These are phyloP conservation scores for Verticillium isaacii DNA, from an alignment of 2,329 filamentous ascomycete species.

Conservation along the genomic window DNA sequence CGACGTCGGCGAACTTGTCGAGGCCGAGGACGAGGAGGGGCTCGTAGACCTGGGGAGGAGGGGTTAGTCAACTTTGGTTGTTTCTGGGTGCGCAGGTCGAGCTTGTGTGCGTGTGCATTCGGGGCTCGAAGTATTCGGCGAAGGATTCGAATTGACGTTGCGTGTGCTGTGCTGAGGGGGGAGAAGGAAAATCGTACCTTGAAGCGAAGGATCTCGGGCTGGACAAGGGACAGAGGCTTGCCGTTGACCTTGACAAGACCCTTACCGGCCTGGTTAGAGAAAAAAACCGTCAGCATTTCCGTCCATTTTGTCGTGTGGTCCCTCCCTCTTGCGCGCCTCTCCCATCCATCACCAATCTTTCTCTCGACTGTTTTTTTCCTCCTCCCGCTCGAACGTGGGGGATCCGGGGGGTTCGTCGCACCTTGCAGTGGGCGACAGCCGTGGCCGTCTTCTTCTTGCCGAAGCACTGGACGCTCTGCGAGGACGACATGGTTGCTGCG, in stretches of 20 bases:
- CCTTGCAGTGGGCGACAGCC: slow-evolving; percentile 90
- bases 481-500: slow-evolving; percentile 65
- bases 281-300: slow-evolving; percentile 22
- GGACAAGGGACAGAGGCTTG: slow-evolving; percentile 86
- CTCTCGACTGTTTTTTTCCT: neutral
- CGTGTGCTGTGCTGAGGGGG: neutral
- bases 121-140: neutral
- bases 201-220: slow-evolving; percentile 96
- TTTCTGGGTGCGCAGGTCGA: no score
- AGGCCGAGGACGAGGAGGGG: slow-evolving; percentile 93
- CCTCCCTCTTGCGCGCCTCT: neutral
- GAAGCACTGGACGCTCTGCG: slow-evolving; percentile 93
- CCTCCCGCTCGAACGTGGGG: neutral
- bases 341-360: slow-evolving; percentile 1
- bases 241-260: slow-evolving; percentile 99
- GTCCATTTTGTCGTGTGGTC: slow-evolving; percentile 1
- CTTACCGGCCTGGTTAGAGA: slow-evolving; percentile 31
- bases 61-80: neutral
- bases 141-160: neutral
- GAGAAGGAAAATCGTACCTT: slow-evolving; percentile 58
- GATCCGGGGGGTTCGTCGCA: slow-evolving; percentile 27
- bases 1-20: slow-evolving; percentile 95
- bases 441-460: slow-evolving; percentile 96
- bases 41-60: slow-evolving; percentile 75
- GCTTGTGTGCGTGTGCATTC: neutral